Percentiles rank a stretch among this genome's conserved stretches.
Evolutionary conservation across 2,329 filamentous ascomycete genomes (phyloP).

Genomic region (Tothia fuscella): DNA sequence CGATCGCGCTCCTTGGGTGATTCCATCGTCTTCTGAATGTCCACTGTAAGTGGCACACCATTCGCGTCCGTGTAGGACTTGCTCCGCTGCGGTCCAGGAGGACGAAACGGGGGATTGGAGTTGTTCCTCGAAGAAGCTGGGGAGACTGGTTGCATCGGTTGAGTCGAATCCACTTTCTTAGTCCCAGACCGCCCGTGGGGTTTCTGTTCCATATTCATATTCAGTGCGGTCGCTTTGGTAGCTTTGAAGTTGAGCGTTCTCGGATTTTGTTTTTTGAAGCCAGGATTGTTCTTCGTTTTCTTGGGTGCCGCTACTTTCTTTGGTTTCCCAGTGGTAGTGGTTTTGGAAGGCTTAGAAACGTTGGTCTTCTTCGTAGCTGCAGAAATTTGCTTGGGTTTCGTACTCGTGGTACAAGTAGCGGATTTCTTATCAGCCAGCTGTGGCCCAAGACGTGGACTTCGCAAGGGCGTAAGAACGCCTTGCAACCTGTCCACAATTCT

Average conservation of each 20-base stretch:
- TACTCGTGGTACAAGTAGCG: not conserved
- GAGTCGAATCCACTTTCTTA: not conserved
- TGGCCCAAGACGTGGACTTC: slow-evolving; percentile 4
- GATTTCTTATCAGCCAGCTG: not conserved
- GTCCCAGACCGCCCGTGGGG: not conserved
- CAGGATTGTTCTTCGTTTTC: not conserved
- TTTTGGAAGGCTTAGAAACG: not conserved
- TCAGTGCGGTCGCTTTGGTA: not conserved
- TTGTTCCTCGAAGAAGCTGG: slow-evolving; percentile 6
- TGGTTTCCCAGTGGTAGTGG: not conserved
- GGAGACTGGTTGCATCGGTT: slow-evolving; percentile 1
- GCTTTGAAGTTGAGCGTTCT: not conserved
- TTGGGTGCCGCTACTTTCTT: not conserved
- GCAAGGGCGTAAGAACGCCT: slow-evolving; percentile 6
- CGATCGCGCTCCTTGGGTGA: slow-evolving; percentile 8
- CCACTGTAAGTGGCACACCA: not conserved
- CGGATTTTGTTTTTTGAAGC: not conserved
- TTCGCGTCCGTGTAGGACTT: not conserved
- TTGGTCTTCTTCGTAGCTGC: not conserved
- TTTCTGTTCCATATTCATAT: not conserved
- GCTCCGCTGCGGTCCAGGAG: not conserved
- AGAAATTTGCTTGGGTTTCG: not conserved
- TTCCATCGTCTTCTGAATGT: not conserved
- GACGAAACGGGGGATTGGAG: not conserved
- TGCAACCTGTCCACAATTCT: slow-evolving; percentile 15